A percentile compares a stretch with the other conserved stretches of the same genome.
These are phyloP conservation scores for Lentinula lateritia DNA, from an alignment of 768 basidiomycete genomes.

Conservation along the genomic window DNA sequence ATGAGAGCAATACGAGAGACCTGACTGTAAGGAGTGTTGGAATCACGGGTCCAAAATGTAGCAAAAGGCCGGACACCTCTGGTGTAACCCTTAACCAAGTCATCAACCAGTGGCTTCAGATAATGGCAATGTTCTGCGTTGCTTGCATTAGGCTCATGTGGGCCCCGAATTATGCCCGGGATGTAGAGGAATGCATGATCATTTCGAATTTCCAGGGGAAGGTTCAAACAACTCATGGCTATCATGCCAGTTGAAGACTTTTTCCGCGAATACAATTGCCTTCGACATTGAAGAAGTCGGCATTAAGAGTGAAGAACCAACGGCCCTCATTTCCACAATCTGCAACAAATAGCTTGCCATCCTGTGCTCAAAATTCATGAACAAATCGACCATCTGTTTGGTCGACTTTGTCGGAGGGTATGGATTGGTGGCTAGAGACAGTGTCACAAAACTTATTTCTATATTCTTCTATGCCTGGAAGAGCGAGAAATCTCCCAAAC, in stretches of 20 bases:
- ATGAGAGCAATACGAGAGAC: neutral
- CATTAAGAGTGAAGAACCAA: slow-evolving; percentile 2
- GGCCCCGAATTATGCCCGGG: neutral
- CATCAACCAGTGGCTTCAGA: neutral
- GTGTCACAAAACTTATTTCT: neutral
- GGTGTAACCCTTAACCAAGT: neutral
- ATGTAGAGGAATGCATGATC: slow-evolving; percentile 3
- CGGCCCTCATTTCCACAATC: slow-evolving; percentile 2
- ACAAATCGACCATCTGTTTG: neutral
- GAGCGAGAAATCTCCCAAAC: no score
- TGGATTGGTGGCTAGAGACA: neutral
- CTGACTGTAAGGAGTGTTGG: neutral
- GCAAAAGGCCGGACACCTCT: neutral
- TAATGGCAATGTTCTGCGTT: slow-evolving; percentile 1
- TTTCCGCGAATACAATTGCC: neutral
- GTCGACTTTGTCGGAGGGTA: neutral
- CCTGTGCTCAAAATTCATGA: neutral
- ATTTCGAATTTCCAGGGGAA: neutral
- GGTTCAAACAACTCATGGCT: neutral
- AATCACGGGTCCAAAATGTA: neutral
- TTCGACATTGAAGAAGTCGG: slow-evolving; percentile 3
- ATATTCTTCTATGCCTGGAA: neutral
- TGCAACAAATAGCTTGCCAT: neutral
- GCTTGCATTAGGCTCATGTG: neutral
- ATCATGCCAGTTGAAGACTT: neutral